These are phyloP conservation scores for Diaporthe sp. DNA, from an alignment of 2,329 filamentous ascomycete genomes.

Conservation along the genomic window DNA sequence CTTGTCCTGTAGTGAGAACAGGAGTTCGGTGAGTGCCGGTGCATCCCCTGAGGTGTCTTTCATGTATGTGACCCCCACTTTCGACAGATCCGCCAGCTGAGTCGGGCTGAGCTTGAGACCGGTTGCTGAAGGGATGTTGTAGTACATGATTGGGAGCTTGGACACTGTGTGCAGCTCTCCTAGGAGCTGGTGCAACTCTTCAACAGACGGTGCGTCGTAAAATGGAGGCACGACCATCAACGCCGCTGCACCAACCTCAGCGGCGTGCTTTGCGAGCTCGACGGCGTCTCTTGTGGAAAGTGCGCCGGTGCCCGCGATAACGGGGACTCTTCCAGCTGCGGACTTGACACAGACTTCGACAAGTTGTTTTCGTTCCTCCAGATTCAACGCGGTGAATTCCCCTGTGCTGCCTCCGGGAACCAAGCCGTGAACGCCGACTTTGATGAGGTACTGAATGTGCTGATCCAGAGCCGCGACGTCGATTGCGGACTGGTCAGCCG, in stretches of 20 bases:
- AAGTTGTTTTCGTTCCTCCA: constrained; percentile 59
- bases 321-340: background rate
- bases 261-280: background rate
- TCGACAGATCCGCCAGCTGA: constrained; percentile 57
- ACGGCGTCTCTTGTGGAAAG: constrained; percentile 7
- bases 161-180: constrained; percentile 55
- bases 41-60: constrained; percentile 67
- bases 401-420: constrained; percentile 64
- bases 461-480: constrained; percentile 53
- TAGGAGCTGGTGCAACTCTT: constrained; percentile 42
- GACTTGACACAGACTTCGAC: background rate
- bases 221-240: constrained; percentile 13
- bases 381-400: constrained; percentile 60
- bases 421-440: constrained; percentile 60
- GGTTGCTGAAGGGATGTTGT: constrained; percentile 63
- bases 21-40: constrained; percentile 61
- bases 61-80: constrained; percentile 61
- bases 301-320: background rate
- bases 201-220: background rate
- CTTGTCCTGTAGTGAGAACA: constrained; percentile 54
- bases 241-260: background rate
- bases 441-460: constrained; percentile 60
- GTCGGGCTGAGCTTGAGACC: constrained; percentile 56
- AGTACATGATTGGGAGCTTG: constrained; percentile 61
- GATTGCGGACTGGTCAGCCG: constrained; percentile 54